Conservation (phyloP, 768 basidiomycete species). For the Podaxis sp. region DNA sequence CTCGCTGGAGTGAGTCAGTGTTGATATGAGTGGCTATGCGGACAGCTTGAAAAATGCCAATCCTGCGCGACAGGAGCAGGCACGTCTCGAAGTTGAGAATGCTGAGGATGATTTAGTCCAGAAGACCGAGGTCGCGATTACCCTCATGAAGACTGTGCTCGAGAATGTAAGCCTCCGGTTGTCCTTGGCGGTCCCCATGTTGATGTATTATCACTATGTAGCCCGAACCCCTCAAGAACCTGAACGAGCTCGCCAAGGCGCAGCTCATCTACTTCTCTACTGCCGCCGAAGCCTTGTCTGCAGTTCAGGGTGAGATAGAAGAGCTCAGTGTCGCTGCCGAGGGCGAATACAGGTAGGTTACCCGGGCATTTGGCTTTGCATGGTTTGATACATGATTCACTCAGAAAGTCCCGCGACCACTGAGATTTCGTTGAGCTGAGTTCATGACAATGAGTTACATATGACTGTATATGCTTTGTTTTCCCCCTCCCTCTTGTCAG, state of each 20-base stretch:
- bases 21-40: not conserved
- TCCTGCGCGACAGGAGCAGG: constrained; percentile 85
- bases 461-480: constrained; percentile 3
- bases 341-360: constrained; percentile 82
- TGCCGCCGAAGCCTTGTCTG: constrained; percentile 79
- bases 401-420: constrained; percentile 88
- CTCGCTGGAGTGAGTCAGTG: not conserved
- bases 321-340: constrained; percentile 92
- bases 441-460: not conserved
- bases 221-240: constrained; percentile 95
- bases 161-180: constrained; percentile 75
- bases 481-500: not conserved
- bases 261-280: constrained; percentile 77
- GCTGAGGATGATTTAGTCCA: constrained; percentile 96
- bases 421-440: constrained; percentile 52
- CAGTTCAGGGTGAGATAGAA: constrained; percentile 88
- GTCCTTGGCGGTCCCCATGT: constrained; percentile 6
- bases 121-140: constrained; percentile 96
- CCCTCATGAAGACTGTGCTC: constrained; percentile 96
- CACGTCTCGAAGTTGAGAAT: constrained; percentile 88
- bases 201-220: constrained; percentile 28
- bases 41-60: constrained; percentile 74
- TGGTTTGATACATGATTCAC: not conserved
- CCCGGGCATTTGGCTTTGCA: not conserved
- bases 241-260: constrained; percentile 90